These are phyloP conservation scores for Metarhizium sp. DNA, from an alignment of 2,329 filamentous ascomycete species.

Conservation along the genomic window DNA sequence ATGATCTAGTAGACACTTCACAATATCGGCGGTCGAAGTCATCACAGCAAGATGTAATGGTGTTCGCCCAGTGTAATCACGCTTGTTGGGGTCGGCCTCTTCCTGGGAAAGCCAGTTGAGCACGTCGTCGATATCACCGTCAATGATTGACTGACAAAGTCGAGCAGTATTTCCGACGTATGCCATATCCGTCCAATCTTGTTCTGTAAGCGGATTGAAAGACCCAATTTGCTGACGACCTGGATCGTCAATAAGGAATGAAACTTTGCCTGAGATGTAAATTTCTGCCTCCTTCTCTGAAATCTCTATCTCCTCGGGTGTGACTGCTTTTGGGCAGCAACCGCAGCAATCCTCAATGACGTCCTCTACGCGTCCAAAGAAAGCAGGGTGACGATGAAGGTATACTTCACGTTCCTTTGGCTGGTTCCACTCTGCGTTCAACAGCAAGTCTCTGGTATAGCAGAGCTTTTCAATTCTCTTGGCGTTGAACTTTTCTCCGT, in stretches of 20 bases:
- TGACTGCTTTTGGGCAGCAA: constrained; percentile 60
- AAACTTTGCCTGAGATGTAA: constrained; percentile 64
- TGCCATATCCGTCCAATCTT: constrained; percentile 88
- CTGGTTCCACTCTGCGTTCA: constrained; percentile 84
- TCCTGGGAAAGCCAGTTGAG: constrained; percentile 61
- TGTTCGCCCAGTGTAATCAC: constrained; percentile 71
- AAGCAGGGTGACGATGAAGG: constrained; percentile 75
- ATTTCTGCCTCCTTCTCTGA: constrained; percentile 64
- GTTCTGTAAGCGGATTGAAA: constrained; percentile 72
- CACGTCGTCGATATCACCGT: constrained; percentile 61
- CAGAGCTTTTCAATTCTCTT: constrained; percentile 73
- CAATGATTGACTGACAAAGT: constrained; percentile 74
- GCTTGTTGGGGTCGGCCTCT: constrained; percentile 58
- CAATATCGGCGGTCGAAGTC: constrained; percentile 58
- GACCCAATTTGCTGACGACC: constrained; percentile 62
- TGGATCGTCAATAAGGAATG: constrained; percentile 72
- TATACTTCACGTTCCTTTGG: constrained; percentile 64
- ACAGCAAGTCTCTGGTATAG: constrained; percentile 70
- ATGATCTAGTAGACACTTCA: constrained; percentile 60
- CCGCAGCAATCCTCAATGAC: constrained; percentile 77
- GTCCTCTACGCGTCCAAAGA: constrained; percentile 69
- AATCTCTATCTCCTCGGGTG: constrained; percentile 61
- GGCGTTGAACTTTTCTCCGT: constrained; percentile 51
- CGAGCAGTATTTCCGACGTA: constrained; percentile 72
- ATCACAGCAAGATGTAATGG: constrained; percentile 70